phyloP scores from a whole-genome alignment of 169 alveolate species.

The Ichthyophthirius multifiliis region DNA sequence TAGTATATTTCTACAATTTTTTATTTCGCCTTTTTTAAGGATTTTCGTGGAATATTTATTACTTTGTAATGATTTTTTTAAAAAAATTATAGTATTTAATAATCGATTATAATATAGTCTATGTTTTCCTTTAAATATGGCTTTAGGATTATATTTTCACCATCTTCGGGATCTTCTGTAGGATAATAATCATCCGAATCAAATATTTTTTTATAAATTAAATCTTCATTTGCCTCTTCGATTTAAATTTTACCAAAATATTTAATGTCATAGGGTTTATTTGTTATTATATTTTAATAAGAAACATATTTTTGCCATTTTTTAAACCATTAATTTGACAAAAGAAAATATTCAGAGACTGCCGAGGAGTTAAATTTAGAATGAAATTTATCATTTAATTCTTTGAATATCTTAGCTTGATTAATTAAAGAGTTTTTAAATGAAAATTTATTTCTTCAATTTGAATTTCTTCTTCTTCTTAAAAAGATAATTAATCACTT shows the following conservation, averaged over 20 bases:
- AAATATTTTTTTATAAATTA: neutral
- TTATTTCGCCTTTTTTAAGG: neutral
- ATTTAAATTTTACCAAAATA: neutral
- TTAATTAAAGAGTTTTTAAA: no score
- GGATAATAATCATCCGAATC: neutral
- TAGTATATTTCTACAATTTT: neutral
- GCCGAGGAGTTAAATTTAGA: neutral
- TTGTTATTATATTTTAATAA: neutral
- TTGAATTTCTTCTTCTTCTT: no score
- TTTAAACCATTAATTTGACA: neutral
- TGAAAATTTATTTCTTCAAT: no score
- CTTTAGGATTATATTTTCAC: neutral
- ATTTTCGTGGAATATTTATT: neutral
- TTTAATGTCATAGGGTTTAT: neutral
- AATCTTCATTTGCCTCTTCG: neutral
- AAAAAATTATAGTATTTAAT: neutral
- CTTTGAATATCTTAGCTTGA: neutral
- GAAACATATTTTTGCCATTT: neutral
- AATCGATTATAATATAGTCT: neutral
- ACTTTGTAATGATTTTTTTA: neutral
- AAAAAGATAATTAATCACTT: no score
- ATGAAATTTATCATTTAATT: neutral
- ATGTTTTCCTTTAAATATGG: neutral
- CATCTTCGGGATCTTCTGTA: neutral
- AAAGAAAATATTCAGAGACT: neutral